phyloP scores from a whole-genome alignment of 1,139 yeast genomes.

The Taphrina communis region DNA sequence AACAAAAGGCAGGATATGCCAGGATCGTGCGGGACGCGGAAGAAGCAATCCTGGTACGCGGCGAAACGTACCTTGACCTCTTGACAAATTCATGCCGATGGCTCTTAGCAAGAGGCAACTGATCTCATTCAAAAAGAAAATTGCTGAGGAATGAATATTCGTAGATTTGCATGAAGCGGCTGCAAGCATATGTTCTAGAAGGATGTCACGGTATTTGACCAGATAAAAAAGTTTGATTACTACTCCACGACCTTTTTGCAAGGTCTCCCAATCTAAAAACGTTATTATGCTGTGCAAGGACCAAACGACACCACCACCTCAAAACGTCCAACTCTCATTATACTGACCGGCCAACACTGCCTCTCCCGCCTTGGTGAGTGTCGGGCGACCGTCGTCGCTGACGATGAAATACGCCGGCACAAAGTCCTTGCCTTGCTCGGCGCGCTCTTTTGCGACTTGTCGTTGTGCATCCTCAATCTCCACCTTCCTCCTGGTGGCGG shows the following conservation, averaged over 20 bases:
- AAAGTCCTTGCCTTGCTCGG: conserved; percentile 52
- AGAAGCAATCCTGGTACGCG: background rate
- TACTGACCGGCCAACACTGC: conserved; percentile 29
- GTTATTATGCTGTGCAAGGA: background rate
- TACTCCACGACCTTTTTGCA: background rate
- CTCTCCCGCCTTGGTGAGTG: conserved; percentile 36
- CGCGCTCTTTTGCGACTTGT: conserved; percentile 64
- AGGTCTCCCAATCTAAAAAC: background rate
- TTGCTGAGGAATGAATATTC: background rate
- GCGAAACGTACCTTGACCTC: background rate
- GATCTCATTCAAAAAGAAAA: background rate
- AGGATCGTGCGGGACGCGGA: conserved; percentile 8
- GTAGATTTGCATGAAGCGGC: background rate
- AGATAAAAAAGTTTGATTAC: background rate
- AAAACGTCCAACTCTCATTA: conserved; percentile 15
- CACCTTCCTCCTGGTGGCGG: conserved; percentile 66
- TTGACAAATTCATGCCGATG: background rate
- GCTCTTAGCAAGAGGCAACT: conserved; percentile 9
- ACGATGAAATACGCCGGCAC: conserved; percentile 37
- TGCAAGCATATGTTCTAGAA: too few species aligned
- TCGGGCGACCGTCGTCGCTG: conserved; percentile 40
- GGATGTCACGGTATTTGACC: too few species aligned
- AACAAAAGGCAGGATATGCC: background rate
- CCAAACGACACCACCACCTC: background rate
- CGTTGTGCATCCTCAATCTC: conserved; percentile 70